Evolutionary conservation across 192 early-diverging fungal species (phyloP), one percentile per base, ranked within the genome.

Genomic region (Coemansia sp.): DNA sequence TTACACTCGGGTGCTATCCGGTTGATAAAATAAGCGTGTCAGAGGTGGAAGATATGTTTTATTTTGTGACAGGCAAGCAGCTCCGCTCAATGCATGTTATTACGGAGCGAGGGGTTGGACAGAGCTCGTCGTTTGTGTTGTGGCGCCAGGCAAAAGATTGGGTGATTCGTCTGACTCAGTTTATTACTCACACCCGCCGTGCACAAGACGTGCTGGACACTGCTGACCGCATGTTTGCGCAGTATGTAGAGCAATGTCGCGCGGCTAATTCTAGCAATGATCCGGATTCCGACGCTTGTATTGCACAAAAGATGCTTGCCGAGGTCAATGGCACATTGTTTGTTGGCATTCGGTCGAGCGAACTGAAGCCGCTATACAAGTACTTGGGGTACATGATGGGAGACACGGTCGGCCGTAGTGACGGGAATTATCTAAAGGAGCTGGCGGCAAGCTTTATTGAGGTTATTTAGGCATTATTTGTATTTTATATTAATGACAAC

Each of bases 261-360:
- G 19, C 47, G 11, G 12, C 17, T 1, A 27, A 53, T 0, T 6
- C 19, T 15, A 17, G 12, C 38, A 25, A 3, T 0, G 21, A 54
- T 15, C 27, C 54, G 25, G 67, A 79, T 21, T 22, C 53, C 0
- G 21, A 53, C 2, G 70, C 56, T 15, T 19, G 22, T 15, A 32
- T 67, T 15, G 68, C 72, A 1, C 21, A 47, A 17, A 22, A 54
- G 37, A 67, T 79, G 71, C 47, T 79, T 38, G 54, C 47, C 0
- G 27, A 70, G 17, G 37, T 29, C 0, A n/a, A 70, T n/a, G 66
- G 67, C 38, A 32, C 27, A 22, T 45, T 62, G 57, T 69, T 74
- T 45, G 23, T 79, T 50, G 72, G 77, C 0, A 47, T 79, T 43
- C 53, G 62, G 8, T 66, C 71, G 38, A 39, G 47, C 3, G 76